Percentiles rank a stretch among this genome's conserved stretches.
Evolutionary conservation across 345 rosid species (phyloP).

Genomic region (Melaleuca alternifolia): DNA sequence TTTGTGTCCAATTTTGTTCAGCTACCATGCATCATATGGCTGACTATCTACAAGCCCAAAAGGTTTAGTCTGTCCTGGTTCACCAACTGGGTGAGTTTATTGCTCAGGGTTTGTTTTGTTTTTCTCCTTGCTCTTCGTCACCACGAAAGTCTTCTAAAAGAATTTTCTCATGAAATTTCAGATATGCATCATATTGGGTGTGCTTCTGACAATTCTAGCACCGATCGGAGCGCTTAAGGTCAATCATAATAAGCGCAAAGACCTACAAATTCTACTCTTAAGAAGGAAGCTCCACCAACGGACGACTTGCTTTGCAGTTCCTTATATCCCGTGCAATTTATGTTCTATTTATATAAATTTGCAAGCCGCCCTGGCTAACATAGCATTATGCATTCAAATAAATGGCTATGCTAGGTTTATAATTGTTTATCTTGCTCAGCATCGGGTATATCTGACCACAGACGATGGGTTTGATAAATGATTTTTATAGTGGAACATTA

Average conservation of each 20-base stretch:
- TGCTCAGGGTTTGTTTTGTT: background rate
- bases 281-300: background rate
- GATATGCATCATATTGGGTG: slow-evolving; percentile 58
- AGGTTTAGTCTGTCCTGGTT: slow-evolving; percentile 60
- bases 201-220: slow-evolving; percentile 48
- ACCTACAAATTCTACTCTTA: slow-evolving; percentile 52
- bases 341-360: background rate
- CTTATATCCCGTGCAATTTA: background rate
- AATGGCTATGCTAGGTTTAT: background rate
- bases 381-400: background rate
- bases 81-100: slow-evolving; percentile 50
- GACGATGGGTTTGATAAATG: background rate
- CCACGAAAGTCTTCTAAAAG: background rate
- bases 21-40: slow-evolving; percentile 84
- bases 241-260: slow-evolving; percentile 48
- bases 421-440: background rate
- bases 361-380: background rate
- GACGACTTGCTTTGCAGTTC: background rate
- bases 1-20: background rate
- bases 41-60: slow-evolving; percentile 60
- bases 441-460: background rate
- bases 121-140: background rate
- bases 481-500: background rate
- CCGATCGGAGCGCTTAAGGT: slow-evolving; percentile 83
- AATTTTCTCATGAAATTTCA: slow-evolving; percentile 7